Conservation (phyloP, 768 basidiomycete species). For the Favolaschia claudopus region DNA sequence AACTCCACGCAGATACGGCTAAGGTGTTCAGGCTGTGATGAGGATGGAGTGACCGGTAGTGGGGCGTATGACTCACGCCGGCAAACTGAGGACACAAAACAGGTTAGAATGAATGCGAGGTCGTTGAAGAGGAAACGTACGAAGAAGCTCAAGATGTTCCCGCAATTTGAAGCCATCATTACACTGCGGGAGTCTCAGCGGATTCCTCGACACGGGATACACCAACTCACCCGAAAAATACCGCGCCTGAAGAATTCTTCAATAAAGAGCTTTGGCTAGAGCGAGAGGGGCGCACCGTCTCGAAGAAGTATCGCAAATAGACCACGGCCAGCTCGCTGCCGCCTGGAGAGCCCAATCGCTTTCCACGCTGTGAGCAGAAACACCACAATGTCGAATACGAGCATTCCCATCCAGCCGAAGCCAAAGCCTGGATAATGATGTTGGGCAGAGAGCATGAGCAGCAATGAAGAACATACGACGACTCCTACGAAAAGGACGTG, state of each 20-base stretch:
- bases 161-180: constrained; percentile 43
- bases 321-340: constrained; percentile 22
- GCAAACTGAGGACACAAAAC: constrained; percentile 33
- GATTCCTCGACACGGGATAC: too few species aligned
- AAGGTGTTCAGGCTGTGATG: too few species aligned
- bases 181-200: constrained; percentile 34
- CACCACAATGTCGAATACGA: constrained; percentile 47
- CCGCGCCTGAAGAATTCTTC: constrained; percentile 35
- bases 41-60: too few species aligned
- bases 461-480: constrained; percentile 27
- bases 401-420: constrained; percentile 45
- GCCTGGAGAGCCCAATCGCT: constrained; percentile 35
- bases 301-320: constrained; percentile 44
- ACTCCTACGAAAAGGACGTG: too few species aligned
- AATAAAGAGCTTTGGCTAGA: not conserved
- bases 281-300: constrained; percentile 41
- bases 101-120: not conserved
- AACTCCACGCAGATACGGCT: constrained; percentile 41
- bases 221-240: constrained; percentile 49
- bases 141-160: constrained; percentile 46
- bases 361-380: constrained; percentile 50
- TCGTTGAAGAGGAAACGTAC: constrained; percentile 35
- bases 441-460: not conserved
- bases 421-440: constrained; percentile 40
- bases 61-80: constrained; percentile 40